A percentile compares a stretch with the other conserved stretches of the same genome.
Evolutionary conservation across 73 alveolate genomes (phyloP).

Genomic region (Effrenium voratum): DNA sequence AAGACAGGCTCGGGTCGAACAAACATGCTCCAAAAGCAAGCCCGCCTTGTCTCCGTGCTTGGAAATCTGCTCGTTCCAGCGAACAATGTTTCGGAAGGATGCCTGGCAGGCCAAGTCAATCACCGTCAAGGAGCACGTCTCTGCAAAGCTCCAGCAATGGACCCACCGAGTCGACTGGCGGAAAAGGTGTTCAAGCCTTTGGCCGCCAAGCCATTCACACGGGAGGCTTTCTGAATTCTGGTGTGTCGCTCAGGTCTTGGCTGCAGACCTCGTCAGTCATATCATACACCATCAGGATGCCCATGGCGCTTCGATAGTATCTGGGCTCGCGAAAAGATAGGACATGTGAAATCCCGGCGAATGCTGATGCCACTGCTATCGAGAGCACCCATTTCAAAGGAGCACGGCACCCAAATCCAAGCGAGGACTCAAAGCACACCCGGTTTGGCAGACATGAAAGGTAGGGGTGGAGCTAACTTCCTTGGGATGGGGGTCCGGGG

Average conservation of each 20-base stretch:
- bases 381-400: neutral
- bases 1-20: no score
- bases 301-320: constrained; percentile 82
- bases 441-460: neutral
- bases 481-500: neutral
- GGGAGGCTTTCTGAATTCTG: no score
- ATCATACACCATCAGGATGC: constrained; percentile 55
- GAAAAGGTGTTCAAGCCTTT: neutral
- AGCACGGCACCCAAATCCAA: neutral
- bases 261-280: constrained; percentile 63
- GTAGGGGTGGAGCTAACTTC: neutral
- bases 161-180: neutral
- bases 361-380: neutral
- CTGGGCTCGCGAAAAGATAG: neutral
- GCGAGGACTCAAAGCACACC: neutral
- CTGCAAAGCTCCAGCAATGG: neutral
- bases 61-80: constrained; percentile 81
- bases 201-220: neutral
- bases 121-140: neutral
- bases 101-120: constrained; percentile 10
- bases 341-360: neutral
- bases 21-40: neutral
- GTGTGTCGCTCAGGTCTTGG: no score
- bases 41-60: constrained; percentile 66
- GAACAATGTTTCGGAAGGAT: constrained; percentile 48